phyloP scores from a whole-genome alignment of 1,284 basidiomycete species.

The Cronartium ribicola region DNA sequence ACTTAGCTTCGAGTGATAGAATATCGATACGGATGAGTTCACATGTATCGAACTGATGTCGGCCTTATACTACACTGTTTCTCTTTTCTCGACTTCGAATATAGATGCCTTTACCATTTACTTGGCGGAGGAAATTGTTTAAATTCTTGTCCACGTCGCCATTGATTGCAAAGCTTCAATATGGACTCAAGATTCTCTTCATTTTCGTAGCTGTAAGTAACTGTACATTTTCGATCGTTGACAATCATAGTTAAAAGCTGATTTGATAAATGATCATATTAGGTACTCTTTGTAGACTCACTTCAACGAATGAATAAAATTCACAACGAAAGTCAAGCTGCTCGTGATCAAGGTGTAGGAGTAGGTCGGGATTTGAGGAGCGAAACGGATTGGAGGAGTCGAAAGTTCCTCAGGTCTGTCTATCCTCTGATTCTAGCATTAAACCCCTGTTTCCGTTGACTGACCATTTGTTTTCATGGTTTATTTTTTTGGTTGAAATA shows the following conservation, averaged over 20 bases:
- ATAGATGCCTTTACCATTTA: conserved; percentile 66
- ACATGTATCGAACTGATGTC: not conserved
- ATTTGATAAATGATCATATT: not conserved
- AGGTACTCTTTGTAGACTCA: conserved; percentile 39
- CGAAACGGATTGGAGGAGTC: conserved; percentile 49
- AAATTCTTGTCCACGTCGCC: conserved; percentile 61
- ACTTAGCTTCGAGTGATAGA: too few relatives aligned
- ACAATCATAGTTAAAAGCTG: not conserved
- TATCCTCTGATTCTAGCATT: not conserved
- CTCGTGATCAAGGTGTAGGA: conserved; percentile 27
- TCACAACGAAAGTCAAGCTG: conserved; percentile 33
- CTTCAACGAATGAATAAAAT: conserved; percentile 38
- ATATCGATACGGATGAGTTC: too few relatives aligned
- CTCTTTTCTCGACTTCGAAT: not conserved
- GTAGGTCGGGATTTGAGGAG: conserved; percentile 46
- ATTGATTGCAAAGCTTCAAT: conserved; percentile 57
- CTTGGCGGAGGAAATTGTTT: conserved; percentile 67
- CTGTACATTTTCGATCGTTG: not conserved
- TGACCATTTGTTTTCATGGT: not conserved
- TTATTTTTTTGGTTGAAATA: not conserved
- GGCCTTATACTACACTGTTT: not conserved
- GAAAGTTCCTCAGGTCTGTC: conserved; percentile 48
- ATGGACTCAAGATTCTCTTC: conserved; percentile 79
- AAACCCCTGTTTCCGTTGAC: not conserved
- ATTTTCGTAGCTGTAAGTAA: conserved; percentile 60